Conservation (phyloP, 306 rosid species). For the Alnus rubra region DNA sequence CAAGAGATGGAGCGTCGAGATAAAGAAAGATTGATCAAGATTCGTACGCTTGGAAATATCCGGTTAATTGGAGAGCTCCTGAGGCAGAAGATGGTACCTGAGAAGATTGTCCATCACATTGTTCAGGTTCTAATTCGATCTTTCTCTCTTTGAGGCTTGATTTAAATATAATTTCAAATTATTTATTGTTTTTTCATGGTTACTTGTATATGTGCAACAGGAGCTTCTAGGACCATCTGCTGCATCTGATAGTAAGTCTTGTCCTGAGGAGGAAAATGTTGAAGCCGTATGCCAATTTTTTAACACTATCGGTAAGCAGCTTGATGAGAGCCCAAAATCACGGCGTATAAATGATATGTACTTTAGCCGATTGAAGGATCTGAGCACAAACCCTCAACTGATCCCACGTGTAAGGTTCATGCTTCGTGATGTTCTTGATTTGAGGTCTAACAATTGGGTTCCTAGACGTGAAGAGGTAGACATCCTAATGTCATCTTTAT, state of each 20-base stretch:
- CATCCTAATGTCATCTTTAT: neutral
- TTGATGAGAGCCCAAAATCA: constrained; percentile 77
- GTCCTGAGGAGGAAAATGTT: constrained; percentile 97
- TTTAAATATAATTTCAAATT: neutral
- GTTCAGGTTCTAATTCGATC: constrained; percentile 62
- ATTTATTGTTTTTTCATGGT: constrained; percentile 14
- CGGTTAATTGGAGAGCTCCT: constrained; percentile 96
- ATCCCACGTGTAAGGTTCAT: constrained; percentile 82
- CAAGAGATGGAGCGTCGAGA: constrained; percentile 85
- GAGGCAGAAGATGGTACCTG: constrained; percentile 99
- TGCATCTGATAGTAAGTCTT: constrained; percentile 56
- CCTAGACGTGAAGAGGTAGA: constrained; percentile 98
- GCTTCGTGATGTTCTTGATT: constrained; percentile 82
- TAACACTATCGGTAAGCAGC: constrained; percentile 95
- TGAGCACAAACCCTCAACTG: constrained; percentile 69
- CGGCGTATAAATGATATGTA: constrained; percentile 78
- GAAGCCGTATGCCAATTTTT: constrained; percentile 98
- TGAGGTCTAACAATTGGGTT: constrained; percentile 86
- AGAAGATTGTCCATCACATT: constrained; percentile 94
- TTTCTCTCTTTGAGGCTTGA: neutral
- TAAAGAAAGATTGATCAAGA: constrained; percentile 75
- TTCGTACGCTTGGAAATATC: constrained; percentile 95
- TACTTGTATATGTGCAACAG: constrained; percentile 47
- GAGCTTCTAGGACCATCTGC: constrained; percentile 82
- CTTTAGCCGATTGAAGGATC: constrained; percentile 72